Evolutionary conservation across 176 grass and related monocot genomes (phyloP).

Genomic region (Tillandsia fasciculata): DNA sequence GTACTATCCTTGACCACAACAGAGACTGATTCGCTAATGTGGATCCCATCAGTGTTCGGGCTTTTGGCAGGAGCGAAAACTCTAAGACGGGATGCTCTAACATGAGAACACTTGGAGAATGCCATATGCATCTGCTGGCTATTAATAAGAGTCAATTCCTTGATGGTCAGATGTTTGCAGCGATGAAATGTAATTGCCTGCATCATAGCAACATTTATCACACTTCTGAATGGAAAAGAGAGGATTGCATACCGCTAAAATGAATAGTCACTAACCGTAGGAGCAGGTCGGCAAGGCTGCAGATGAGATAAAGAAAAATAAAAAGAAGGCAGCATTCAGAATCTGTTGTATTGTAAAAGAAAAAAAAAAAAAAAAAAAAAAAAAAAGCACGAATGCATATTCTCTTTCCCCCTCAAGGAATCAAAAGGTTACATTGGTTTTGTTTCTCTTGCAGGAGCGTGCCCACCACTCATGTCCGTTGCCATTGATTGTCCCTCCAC

Average conservation of each 20-base stretch:
- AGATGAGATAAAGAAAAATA: not conserved
- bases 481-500: constrained; percentile 70
- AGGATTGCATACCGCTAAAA: not conserved
- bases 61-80: constrained; percentile 66
- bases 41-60: constrained; percentile 90
- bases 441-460: constrained; percentile 57
- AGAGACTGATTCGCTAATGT: constrained; percentile 42
- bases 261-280: constrained; percentile 24
- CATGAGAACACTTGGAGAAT: constrained; percentile 47
- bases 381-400: not conserved
- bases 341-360: not conserved
- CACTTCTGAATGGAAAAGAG: not conserved
- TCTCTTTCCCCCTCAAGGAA: not conserved
- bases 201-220: not conserved
- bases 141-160: constrained; percentile 53
- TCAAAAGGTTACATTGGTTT: constrained; percentile 22
- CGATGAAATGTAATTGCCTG: constrained; percentile 72
- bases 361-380: not conserved
- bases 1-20: constrained; percentile 41
- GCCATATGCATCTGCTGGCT: constrained; percentile 64
- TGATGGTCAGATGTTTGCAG: constrained; percentile 39
- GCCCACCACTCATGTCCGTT: constrained; percentile 75
- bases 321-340: not conserved
- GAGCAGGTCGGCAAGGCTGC: constrained; percentile 50
- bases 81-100: constrained; percentile 47